Evolutionary conservation across 2,329 filamentous ascomycete genomes (phyloP).

Genomic region (Fonsecaea pedrosoi): DNA sequence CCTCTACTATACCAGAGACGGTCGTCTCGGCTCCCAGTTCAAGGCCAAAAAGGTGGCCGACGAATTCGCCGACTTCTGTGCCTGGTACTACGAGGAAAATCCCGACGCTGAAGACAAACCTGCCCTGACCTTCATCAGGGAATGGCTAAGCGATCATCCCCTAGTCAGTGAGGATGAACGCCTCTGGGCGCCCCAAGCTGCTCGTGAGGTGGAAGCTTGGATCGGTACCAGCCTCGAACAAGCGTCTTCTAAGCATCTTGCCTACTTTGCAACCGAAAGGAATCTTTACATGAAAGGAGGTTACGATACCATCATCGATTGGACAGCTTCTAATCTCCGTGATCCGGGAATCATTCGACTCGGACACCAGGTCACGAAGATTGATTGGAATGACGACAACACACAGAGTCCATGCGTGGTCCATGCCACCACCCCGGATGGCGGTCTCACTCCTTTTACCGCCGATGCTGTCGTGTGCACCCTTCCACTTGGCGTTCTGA

Average conservation of each 20-base stretch:
- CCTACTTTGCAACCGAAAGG: constrained; percentile 53
- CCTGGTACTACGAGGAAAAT: constrained; percentile 51
- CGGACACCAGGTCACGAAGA: constrained; percentile 49
- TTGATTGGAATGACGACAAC: constrained; percentile 48
- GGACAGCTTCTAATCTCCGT: constrained; percentile 49
- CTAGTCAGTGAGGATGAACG: constrained; percentile 52
- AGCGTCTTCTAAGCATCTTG: constrained; percentile 52
- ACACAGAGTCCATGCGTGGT: constrained; percentile 32
- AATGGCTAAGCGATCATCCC: constrained; percentile 51
- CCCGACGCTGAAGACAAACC: constrained; percentile 51
- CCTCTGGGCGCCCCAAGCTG: constrained; percentile 53
- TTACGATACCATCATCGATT: constrained; percentile 54
- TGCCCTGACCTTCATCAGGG: constrained; percentile 50
- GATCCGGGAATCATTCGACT: constrained; percentile 48
- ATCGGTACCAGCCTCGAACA: constrained; percentile 52
- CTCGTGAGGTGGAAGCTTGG: constrained; percentile 54
- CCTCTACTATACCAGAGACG: constrained; percentile 52
- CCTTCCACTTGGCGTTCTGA: constrained; percentile 50
- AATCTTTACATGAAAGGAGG: constrained; percentile 56
- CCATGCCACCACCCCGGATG: constrained; percentile 38
- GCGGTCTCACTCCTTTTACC: constrained; percentile 29
- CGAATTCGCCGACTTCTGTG: constrained; percentile 53
- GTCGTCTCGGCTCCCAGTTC: constrained; percentile 53
- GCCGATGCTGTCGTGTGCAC: constrained; percentile 52
- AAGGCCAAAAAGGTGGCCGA: constrained; percentile 56